Evolutionary conservation across 148 eudicot genomes (phyloP).

Genomic region (Cornus controversa): DNA sequence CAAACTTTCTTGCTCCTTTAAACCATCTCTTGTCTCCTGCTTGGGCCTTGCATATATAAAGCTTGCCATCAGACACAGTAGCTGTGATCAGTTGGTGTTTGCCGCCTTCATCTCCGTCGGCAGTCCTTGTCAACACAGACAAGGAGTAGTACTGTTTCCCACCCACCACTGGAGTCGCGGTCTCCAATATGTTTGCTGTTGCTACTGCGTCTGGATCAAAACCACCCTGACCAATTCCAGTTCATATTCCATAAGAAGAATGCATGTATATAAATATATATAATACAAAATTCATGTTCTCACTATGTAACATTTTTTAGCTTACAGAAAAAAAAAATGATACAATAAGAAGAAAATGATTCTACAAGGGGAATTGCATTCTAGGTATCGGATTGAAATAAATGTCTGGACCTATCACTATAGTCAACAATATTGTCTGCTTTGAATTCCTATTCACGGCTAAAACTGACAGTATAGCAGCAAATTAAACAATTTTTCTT

Average conservation of each 20-base stretch:
- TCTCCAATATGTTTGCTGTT: conserved; percentile 77
- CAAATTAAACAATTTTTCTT: too few relatives aligned
- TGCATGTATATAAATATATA: background rate
- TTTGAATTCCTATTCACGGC: too few relatives aligned
- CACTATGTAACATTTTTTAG: too few relatives aligned
- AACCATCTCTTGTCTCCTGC: conserved; percentile 99
- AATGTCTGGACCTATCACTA: too few relatives aligned
- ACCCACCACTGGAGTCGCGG: conserved; percentile 44
- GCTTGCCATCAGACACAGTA: conserved; percentile 67
- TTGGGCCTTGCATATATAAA: conserved; percentile 96
- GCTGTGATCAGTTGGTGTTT: conserved; percentile 91
- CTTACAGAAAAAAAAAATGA: too few relatives aligned
- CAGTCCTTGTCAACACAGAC: conserved; percentile 88
- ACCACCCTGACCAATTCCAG: conserved; percentile 66
- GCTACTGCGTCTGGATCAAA: conserved; percentile 79
- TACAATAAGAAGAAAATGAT: too few relatives aligned
- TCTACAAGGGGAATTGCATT: too few relatives aligned
- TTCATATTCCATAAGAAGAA: background rate
- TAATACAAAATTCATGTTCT: too few relatives aligned
- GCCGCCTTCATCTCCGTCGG: conserved; percentile 97
- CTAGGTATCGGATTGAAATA: too few relatives aligned
- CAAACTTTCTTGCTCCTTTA: conserved; percentile 87
- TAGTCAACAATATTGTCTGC: too few relatives aligned
- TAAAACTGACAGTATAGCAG: too few relatives aligned
- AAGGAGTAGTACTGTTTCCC: conserved; percentile 74